These are phyloP conservation scores for Trichoderma koningiopsis DNA, from an alignment of 2,329 filamentous ascomycete genomes.

Conservation along the genomic window DNA sequence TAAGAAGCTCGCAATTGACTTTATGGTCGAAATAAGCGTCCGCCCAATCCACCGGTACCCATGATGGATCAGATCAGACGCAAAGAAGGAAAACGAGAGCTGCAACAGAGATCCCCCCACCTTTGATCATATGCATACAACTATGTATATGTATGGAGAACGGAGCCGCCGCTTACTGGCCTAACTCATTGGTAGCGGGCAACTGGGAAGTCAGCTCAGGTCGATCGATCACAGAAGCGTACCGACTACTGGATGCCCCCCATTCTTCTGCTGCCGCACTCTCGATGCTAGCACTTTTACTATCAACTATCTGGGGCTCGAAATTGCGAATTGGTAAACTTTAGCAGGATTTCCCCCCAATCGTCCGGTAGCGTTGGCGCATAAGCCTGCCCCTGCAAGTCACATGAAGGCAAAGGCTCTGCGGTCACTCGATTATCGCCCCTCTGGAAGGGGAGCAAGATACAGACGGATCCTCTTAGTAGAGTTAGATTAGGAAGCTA, in stretches of 20 bases:
- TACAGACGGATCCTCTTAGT: constrained; percentile 18
- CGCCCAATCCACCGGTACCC: not conserved
- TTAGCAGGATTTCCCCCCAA: not conserved
- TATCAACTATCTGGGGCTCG: not conserved
- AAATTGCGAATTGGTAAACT: not conserved
- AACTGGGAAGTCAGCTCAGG: not conserved
- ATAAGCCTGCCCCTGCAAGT: constrained; percentile 12
- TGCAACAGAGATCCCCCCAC: constrained; percentile 15
- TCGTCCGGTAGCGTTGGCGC: constrained; percentile 13
- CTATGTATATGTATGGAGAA: not conserved
- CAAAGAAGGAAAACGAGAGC: not conserved
- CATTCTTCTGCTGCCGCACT: not conserved
- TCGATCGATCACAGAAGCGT: constrained; percentile 10
- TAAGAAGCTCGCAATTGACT: not conserved
- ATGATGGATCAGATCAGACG: not conserved
- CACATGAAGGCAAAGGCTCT: constrained; percentile 12
- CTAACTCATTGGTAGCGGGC: not conserved
- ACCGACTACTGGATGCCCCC: not conserved
- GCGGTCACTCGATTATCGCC: constrained; percentile 22
- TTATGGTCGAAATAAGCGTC: not conserved
- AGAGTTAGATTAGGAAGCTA: constrained; percentile 17
- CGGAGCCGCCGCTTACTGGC: not conserved
- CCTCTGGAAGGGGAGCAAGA: not conserved
- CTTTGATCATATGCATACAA: not conserved
- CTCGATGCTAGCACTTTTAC: not conserved